Conservation (phyloP, 2,329 filamentous ascomycete genomes). For the Aspergillus sp. region DNA sequence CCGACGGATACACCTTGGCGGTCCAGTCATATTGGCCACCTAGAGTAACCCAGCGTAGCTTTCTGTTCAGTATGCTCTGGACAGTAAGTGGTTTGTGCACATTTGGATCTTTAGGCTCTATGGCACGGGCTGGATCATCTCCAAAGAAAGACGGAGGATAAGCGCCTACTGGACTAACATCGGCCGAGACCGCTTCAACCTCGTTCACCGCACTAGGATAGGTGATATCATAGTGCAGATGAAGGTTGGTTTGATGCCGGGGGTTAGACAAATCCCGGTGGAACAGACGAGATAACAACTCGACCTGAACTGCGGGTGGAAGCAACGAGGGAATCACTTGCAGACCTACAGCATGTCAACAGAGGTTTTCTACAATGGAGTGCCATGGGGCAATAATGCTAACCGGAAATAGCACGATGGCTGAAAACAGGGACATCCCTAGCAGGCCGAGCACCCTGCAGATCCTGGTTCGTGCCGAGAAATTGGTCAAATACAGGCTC, state of each 20-base stretch:
- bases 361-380: conserved; percentile 13
- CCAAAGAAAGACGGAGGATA: conserved; percentile 53
- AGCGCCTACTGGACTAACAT: conserved; percentile 28
- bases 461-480: conserved; percentile 16
- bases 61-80: conserved; percentile 71
- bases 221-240: conserved; percentile 73
- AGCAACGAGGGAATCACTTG: conserved; percentile 75
- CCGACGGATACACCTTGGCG: conserved; percentile 72
- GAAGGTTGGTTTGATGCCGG: conserved; percentile 83
- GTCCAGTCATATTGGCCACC: conserved; percentile 98
- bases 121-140: conserved; percentile 45
- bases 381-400: conserved; percentile 21
- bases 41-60: conserved; percentile 89
- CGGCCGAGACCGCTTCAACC: conserved; percentile 42
- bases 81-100: conserved; percentile 75
- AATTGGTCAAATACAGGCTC: conserved; percentile 37
- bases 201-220: conserved; percentile 52
- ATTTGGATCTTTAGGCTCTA: conserved; percentile 65
- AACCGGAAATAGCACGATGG: conserved; percentile 40
- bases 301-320: conserved; percentile 66
- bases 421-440: conserved; percentile 39
- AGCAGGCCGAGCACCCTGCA: conserved; percentile 15
- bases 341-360: conserved; percentile 63
- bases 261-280: conserved; percentile 75
- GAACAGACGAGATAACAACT: conserved; percentile 71